Evolutionary conservation across 192 early-diverging fungal genomes (phyloP).

Genomic region (Backusella tarrabulga): DNA sequence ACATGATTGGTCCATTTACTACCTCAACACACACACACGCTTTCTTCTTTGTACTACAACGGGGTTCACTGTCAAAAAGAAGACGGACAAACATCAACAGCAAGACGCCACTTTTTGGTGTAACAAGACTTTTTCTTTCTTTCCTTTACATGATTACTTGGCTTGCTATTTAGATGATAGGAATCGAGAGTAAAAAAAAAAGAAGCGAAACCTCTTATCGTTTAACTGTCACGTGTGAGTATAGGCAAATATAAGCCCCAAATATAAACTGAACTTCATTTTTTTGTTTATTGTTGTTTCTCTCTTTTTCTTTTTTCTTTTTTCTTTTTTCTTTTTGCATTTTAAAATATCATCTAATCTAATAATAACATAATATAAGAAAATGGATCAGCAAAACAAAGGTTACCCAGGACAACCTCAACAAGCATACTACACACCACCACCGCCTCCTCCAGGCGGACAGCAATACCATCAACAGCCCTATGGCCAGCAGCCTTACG

Average conservation of each 20-base stretch:
- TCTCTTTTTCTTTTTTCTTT: not conserved
- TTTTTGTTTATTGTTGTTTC: conserved; percentile 1
- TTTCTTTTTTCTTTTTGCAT: not conserved
- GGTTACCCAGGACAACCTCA: not conserved
- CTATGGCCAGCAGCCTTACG: conserved; percentile 15
- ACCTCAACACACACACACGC: not conserved
- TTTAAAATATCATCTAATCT: not conserved
- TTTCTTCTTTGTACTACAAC: not conserved
- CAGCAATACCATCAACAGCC: not conserved
- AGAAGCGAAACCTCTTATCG: not conserved
- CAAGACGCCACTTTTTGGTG: conserved; percentile 1
- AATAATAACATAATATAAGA: not conserved
- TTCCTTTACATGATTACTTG: too few relatives aligned
- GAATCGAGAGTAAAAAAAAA: not conserved
- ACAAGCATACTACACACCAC: not conserved
- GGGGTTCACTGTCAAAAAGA: not conserved
- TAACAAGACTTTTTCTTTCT: not conserved
- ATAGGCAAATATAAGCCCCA: not conserved
- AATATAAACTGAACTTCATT: not conserved
- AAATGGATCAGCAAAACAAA: conserved; percentile 11
- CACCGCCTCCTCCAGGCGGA: not conserved
- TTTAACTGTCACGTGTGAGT: not conserved
- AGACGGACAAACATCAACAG: not conserved
- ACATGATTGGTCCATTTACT: not conserved
- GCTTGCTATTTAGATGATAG: not conserved